Evolutionary conservation across 306 rosid species (phyloP), one percentile per base, ranked within the genome.

Genomic region (Vigna hirtella): DNA sequence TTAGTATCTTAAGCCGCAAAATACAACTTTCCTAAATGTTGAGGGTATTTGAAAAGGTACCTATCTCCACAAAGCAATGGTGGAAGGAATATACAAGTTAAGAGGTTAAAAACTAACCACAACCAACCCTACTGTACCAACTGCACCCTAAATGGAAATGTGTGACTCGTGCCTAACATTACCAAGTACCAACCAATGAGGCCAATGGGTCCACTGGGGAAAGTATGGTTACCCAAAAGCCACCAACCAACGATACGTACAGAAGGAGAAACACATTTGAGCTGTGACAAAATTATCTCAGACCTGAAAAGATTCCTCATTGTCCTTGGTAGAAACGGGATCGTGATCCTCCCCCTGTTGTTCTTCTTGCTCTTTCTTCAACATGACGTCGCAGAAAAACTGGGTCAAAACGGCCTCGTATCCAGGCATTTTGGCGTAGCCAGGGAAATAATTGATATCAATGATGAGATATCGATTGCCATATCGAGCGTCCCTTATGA

Each of bases 341-440:
- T 72, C 58, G 24, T 70, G 72, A 36, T 73, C 81, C 22, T 73
- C 72, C 15, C 49, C 49, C 15, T 55, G 14, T 20, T 81, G 76
- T 36, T 66, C 70, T 70, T 63, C 85, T 17, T 73, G 59, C 55
- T 77, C 85, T 20, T 72, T 87, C 84, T 74, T 83, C 63, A 16
- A 53, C 89, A 87, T 76, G 13, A 88, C 70, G 30, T 92, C 98
- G 26, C 90, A 87, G 85, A 94, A 90, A 87, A 94, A 94, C 57
- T 94, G 88, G 0, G 98, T 92, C 86, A 94, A 73, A 38, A 91
- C 82, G 17, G 73, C 79, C 88, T 94, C 98, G 20, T 92, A 94
- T 4, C 90, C 90, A 1, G 97, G 98, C 98, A 94, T 91, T 85
- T 94, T 94, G 9, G 98, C 98, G 70, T 92, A 94, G 67, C 98